Conservation (phyloP, 768 basidiomycete species). For the Hericium coralloides region DNA sequence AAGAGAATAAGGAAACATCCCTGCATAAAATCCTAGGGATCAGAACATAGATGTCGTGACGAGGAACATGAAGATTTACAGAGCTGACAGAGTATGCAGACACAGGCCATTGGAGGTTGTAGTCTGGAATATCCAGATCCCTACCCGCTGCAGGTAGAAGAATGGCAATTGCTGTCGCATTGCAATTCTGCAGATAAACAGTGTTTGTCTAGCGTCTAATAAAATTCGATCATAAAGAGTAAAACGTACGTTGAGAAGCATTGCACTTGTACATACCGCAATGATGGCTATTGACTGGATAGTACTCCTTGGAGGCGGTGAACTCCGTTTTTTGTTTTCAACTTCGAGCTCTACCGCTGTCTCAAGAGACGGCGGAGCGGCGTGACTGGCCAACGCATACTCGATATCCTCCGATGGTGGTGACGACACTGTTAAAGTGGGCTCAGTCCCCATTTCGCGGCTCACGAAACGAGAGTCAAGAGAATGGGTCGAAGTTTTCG, state of each 20-base stretch:
- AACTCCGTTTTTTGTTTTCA: not conserved
- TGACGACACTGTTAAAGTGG: too few relatives aligned
- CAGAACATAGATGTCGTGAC: too few relatives aligned
- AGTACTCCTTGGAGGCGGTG: not conserved
- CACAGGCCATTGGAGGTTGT: slow-evolving; percentile 55
- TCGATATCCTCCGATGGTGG: too few relatives aligned
- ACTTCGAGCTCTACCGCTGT: too few relatives aligned
- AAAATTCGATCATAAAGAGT: not conserved
- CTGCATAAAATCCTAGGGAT: slow-evolving; percentile 24
- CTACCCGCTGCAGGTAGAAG: slow-evolving; percentile 21
- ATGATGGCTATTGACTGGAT: slow-evolving; percentile 13
- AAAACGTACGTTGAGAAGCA: slow-evolving; percentile 21
- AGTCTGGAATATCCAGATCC: slow-evolving; percentile 39
- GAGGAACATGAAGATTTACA: slow-evolving; percentile 26
- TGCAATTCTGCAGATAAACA: slow-evolving; percentile 12
- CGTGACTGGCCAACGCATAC: too few relatives aligned
- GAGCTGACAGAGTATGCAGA: slow-evolving; percentile 63
- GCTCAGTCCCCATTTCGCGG: too few relatives aligned
- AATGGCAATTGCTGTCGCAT: slow-evolving; percentile 18
- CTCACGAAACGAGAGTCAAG: too few relatives aligned
- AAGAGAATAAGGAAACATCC: slow-evolving; percentile 71
- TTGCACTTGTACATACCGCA: slow-evolving; percentile 21
- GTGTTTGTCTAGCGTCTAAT: not conserved
- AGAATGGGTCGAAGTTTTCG: too few relatives aligned
- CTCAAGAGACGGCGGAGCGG: too few relatives aligned